phyloP scores from a whole-genome alignment of 495 filamentous ascomycete genomes.

The Parmelia sp. region DNA sequence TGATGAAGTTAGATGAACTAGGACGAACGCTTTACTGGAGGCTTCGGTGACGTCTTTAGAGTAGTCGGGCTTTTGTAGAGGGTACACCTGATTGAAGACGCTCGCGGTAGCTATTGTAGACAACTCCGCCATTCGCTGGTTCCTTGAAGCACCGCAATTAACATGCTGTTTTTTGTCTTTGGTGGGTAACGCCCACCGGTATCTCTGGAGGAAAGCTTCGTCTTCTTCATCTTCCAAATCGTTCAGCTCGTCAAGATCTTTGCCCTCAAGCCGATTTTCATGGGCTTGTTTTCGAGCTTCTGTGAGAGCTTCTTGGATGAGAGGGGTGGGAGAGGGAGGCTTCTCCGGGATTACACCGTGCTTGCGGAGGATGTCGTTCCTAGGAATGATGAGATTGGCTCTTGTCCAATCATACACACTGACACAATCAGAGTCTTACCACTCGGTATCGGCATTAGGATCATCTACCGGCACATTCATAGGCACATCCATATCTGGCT shows the following conservation, averaged over 20 bases:
- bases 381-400: conserved; percentile 31
- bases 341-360: conserved; percentile 95
- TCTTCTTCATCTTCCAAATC: conserved; percentile 94
- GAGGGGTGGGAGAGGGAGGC: conserved; percentile 83
- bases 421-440: conserved; percentile 45
- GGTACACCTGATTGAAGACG: conserved; percentile 83
- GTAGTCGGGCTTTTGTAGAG: conserved; percentile 90
- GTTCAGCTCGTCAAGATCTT: conserved; percentile 86
- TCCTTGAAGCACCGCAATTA: conserved; percentile 39
- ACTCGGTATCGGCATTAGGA: conserved; percentile 97
- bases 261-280: conserved; percentile 86
- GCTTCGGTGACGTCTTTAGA: conserved; percentile 86
- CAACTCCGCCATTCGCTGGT: conserved; percentile 78
- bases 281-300: conserved; percentile 74
- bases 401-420: background rate
- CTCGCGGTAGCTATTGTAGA: conserved; percentile 64
- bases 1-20: conserved; percentile 80
- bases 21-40: conserved; percentile 62
- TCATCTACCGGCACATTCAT: conserved; percentile 84
- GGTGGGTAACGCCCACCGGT: conserved; percentile 47
- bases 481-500: conserved; percentile 58
- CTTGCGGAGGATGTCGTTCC: conserved; percentile 98
- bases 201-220: conserved; percentile 80
- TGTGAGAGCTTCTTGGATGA: conserved; percentile 90
- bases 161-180: background rate